phyloP scores from a whole-genome alignment of 208 protist species.

The Lotmaria passim region DNA sequence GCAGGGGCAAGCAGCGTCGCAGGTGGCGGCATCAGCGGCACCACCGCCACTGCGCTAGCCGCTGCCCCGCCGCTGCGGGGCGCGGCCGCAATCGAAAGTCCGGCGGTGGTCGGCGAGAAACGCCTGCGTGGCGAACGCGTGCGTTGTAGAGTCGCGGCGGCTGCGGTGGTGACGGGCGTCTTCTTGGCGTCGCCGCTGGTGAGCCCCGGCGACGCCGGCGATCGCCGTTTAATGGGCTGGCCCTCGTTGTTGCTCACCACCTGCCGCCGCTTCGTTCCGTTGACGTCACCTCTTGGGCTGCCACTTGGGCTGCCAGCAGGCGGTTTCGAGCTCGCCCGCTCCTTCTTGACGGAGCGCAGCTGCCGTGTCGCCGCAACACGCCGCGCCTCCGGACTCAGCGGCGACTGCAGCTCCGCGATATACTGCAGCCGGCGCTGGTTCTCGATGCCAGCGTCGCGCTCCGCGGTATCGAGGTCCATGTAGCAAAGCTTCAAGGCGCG shows the following conservation, averaged over 20 bases:
- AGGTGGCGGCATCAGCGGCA: background rate
- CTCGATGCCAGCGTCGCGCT: constrained; percentile 52
- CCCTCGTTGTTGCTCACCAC: constrained; percentile 18
- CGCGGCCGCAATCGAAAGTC: background rate
- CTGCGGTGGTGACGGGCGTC: background rate
- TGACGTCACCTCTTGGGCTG: constrained; percentile 8
- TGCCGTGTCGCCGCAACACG: constrained; percentile 35
- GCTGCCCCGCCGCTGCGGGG: background rate
- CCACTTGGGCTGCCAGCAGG: background rate
- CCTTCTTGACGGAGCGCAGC: constrained; percentile 36
- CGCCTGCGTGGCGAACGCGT: constrained; percentile 4
- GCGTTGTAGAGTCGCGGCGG: background rate
- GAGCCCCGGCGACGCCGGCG: constrained; percentile 9
- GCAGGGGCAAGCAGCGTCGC: background rate
- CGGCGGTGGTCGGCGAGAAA: background rate
- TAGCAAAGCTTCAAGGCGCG: constrained; percentile 47
- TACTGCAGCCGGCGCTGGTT: constrained; percentile 63
- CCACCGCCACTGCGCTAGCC: too few species aligned
- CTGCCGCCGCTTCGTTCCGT: constrained; percentile 10
- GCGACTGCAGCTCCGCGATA: constrained; percentile 49
- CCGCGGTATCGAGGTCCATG: constrained; percentile 66
- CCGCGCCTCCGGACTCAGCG: constrained; percentile 45
- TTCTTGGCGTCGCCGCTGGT: background rate
- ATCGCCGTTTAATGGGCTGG: constrained; percentile 5
- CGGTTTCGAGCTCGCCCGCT: constrained; percentile 28